Evolutionary conservation across 73 alveolate species (phyloP).

Genomic region (Tetrahymena borealis): DNA sequence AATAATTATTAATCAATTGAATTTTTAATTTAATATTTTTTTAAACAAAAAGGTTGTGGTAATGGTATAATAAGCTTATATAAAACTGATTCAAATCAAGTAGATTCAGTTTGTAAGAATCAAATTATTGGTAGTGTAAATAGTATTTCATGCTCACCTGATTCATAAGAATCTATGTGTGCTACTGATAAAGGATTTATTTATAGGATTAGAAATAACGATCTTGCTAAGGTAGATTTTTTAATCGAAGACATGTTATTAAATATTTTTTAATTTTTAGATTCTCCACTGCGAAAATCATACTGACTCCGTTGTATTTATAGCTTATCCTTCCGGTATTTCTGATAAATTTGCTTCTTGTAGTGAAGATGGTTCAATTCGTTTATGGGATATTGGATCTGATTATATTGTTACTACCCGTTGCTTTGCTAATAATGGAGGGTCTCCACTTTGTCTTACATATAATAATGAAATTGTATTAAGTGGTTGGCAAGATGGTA

Average conservation of each 20-base stretch:
- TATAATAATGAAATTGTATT: conserved; percentile 87
- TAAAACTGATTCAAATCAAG: neutral
- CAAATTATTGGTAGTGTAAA: conserved; percentile 73
- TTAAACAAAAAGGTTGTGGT: neutral
- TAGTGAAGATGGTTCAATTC: conserved; percentile 88
- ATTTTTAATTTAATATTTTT: conserved; percentile 6
- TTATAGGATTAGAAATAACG: conserved; percentile 75
- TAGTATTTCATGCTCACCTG: conserved; percentile 69
- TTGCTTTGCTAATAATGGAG: conserved; percentile 62
- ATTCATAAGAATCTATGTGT: conserved; percentile 72
- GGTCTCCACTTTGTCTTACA: conserved; percentile 78
- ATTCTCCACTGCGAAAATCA: conserved; percentile 86
- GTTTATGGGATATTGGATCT: conserved; percentile 86
- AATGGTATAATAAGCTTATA: neutral
- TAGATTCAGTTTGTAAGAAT: conserved; percentile 56
- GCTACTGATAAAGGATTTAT: conserved; percentile 89
- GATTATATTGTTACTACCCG: conserved; percentile 87
- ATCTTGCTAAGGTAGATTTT: conserved; percentile 57
- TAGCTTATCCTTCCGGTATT: conserved; percentile 75
- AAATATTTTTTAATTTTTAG: neutral
- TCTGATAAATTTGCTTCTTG: conserved; percentile 91
- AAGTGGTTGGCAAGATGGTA: conserved; percentile 94
- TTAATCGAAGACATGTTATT: neutral
- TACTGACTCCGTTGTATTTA: conserved; percentile 73
- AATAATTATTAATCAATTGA: conserved; percentile 66